Evolutionary conservation across 305 asterid genomes (phyloP).

Genomic region (Solanum aculeatissimum): DNA sequence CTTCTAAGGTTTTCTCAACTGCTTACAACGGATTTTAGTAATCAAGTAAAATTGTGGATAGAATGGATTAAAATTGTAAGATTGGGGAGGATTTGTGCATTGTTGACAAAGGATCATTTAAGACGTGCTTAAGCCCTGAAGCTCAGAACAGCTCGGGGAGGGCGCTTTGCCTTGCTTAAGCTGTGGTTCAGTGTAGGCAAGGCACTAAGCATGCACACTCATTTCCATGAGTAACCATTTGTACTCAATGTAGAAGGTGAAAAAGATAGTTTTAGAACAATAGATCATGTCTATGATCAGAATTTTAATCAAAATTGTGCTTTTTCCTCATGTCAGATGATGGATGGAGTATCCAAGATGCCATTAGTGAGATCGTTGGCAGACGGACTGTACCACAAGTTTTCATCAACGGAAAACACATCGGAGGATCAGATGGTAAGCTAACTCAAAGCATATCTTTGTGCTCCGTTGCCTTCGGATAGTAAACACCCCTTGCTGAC

Average conservation of each 20-base stretch:
- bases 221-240: background rate
- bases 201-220: background rate
- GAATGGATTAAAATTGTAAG: background rate
- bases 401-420: conserved; percentile 70
- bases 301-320: background rate
- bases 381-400: conserved; percentile 90
- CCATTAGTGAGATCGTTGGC: conserved; percentile 52
- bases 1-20: background rate
- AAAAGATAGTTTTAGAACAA: background rate
- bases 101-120: background rate
- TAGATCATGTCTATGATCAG: background rate
- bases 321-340: conserved; percentile 31
- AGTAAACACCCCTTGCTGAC: background rate
- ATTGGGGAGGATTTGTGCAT: background rate
- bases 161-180: background rate
- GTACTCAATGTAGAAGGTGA: background rate
- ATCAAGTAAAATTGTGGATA: background rate
- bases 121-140: background rate
- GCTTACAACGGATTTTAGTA: background rate
- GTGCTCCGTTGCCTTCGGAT: background rate
- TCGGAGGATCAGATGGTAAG: conserved; percentile 96
- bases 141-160: background rate
- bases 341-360: conserved; percentile 65
- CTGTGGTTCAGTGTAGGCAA: background rate
- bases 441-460: background rate